Evolutionary conservation across 495 filamentous ascomycete species (phyloP).

Genomic region (Penicillium herquei): DNA sequence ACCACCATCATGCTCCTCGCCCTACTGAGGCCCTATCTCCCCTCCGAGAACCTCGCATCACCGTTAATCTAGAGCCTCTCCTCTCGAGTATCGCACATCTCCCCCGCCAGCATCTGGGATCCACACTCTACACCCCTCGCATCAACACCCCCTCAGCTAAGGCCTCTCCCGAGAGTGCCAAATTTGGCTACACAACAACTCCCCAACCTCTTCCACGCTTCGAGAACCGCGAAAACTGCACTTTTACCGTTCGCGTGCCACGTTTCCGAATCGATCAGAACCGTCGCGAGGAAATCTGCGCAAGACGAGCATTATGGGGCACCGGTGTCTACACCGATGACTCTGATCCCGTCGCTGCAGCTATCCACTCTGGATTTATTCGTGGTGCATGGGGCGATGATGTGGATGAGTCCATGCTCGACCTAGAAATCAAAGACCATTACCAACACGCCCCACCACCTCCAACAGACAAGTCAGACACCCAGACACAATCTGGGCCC

Average conservation of each 20-base stretch:
- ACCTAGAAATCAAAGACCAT: conserved; percentile 54
- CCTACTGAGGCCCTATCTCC: conserved; percentile 38
- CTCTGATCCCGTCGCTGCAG: conserved; percentile 87
- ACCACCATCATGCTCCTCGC: conserved; percentile 48
- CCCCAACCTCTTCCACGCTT: conserved; percentile 77
- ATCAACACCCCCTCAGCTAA: conserved; percentile 48
- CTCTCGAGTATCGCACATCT: conserved; percentile 66
- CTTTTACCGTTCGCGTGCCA: conserved; percentile 81
- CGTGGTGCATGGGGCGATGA: conserved; percentile 82
- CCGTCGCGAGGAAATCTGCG: conserved; percentile 77
- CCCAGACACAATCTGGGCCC: conserved; percentile 33
- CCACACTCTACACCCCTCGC: conserved; percentile 53
- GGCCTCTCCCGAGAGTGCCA: conserved; percentile 49
- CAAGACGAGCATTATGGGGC: conserved; percentile 79
- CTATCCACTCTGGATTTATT: conserved; percentile 91
- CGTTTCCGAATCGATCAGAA: conserved; percentile 66
- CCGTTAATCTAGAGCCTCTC: conserved; percentile 63
- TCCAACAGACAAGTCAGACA: conserved; percentile 11
- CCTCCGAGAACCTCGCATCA: conserved; percentile 60
- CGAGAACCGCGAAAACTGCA: conserved; percentile 83
- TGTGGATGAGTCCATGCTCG: conserved; percentile 66
- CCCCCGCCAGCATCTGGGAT: conserved; percentile 81
- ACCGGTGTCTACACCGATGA: conserved; percentile 95
- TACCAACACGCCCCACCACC: conserved; percentile 37
- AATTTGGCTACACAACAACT: conserved; percentile 65